A percentile compares a stretch with the other conserved stretches of the same genome.
Evolutionary conservation across 345 rosid genomes (phyloP).

Genomic region (Eutrema japonicum): DNA sequence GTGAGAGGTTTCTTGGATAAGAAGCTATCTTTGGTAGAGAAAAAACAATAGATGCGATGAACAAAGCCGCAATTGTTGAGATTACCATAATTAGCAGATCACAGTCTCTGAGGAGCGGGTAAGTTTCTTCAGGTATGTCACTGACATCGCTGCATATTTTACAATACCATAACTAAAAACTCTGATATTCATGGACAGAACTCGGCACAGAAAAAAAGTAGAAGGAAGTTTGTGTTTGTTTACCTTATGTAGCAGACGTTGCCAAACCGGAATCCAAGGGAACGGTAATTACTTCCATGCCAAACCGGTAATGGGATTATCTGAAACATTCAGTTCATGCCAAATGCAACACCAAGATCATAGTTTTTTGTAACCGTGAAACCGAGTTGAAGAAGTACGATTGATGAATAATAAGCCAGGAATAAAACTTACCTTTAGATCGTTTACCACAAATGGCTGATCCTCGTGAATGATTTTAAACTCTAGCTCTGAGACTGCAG

Average conservation of each 20-base stretch:
- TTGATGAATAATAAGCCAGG: conserved; percentile 1
- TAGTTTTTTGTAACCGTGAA: neutral
- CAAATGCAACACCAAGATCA: conserved; percentile 18
- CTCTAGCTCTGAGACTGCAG: conserved; percentile 86
- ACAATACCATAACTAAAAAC: conserved; percentile 9
- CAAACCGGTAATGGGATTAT: conserved; percentile 89
- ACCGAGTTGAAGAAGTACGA: neutral
- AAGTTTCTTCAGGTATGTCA: conserved; percentile 89
- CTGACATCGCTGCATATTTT: conserved; percentile 76
- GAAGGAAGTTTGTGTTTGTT: conserved; percentile 10
- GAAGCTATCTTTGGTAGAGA: conserved; percentile 20
- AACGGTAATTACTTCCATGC: conserved; percentile 85
- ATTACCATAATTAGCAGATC: conserved; percentile 72
- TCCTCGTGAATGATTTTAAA: conserved; percentile 77
- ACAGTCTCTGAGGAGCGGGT: conserved; percentile 72
- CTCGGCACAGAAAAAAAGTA: neutral
- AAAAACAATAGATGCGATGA: conserved; percentile 18
- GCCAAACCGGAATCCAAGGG: conserved; percentile 93
- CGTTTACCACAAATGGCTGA: conserved; percentile 73
- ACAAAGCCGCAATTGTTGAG: conserved; percentile 2
- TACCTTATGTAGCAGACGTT: conserved; percentile 88
- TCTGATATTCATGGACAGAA: conserved; percentile 1
- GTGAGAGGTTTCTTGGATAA: conserved; percentile 32
- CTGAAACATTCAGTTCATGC: conserved; percentile 43
- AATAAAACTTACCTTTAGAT: conserved; percentile 57